These are phyloP conservation scores for Hippophae tibetana DNA, from an alignment of 306 rosid genomes.

Conservation along the genomic window DNA sequence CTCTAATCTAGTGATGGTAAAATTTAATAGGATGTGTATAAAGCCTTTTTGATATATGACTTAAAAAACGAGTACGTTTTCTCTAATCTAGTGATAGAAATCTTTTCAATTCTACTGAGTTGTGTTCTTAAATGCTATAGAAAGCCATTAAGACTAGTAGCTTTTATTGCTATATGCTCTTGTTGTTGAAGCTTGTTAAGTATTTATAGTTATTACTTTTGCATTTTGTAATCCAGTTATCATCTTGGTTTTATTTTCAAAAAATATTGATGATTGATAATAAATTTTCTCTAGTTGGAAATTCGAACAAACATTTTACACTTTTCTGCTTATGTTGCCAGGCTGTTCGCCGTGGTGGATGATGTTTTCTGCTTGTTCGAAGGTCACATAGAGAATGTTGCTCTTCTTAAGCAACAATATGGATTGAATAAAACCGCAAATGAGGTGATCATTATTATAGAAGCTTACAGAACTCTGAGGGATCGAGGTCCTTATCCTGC, in stretches of 20 bases:
- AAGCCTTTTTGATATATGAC: too few relatives aligned
- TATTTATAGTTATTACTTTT: too few relatives aligned
- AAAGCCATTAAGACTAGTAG: too few relatives aligned
- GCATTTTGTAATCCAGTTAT: too few relatives aligned
- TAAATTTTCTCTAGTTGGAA: background rate
- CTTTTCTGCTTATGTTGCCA: conserved; percentile 15
- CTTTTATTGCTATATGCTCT: too few relatives aligned
- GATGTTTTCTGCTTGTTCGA: conserved; percentile 95
- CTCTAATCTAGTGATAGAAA: too few relatives aligned
- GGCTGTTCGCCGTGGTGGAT: conserved; percentile 94
- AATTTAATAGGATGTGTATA: too few relatives aligned
- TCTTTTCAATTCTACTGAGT: too few relatives aligned
- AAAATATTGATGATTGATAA: background rate
- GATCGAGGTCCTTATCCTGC: conserved; percentile 97
- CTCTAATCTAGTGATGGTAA: too few relatives aligned
- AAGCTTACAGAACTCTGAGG: conserved; percentile 85
- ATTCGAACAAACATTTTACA: background rate
- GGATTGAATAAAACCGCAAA: conserved; percentile 84
- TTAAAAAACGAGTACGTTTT: too few relatives aligned
- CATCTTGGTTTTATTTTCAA: background rate
- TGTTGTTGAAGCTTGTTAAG: too few relatives aligned
- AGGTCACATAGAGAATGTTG: conserved; percentile 85
- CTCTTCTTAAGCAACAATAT: conserved; percentile 86
- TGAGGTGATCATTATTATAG: conserved; percentile 75
- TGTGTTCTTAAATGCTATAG: too few relatives aligned